Evolutionary conservation across 352 stramenopile genomes (phyloP).

Genomic region (Phytophthora melonis): DNA sequence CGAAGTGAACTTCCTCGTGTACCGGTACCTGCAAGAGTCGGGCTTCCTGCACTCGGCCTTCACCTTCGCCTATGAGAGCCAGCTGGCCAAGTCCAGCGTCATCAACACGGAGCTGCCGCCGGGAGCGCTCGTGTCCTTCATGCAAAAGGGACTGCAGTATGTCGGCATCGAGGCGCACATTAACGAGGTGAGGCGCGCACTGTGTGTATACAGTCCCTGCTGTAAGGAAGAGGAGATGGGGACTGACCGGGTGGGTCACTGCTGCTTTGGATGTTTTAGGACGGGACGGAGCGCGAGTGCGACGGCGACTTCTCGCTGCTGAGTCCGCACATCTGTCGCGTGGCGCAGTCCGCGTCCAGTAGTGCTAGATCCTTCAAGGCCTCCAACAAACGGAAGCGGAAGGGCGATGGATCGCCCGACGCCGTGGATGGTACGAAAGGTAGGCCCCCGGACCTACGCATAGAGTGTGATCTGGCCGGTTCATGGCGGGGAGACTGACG

Average conservation of each 20-base stretch:
- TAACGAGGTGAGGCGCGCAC: constrained; percentile 68
- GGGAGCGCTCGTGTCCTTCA: constrained; percentile 97
- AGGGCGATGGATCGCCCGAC: constrained; percentile 72
- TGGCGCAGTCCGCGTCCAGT: constrained; percentile 79
- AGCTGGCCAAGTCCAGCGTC: constrained; percentile 94
- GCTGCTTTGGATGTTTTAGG: constrained; percentile 45
- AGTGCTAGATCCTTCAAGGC: constrained; percentile 67
- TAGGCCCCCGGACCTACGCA: constrained; percentile 16
- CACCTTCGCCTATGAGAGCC: constrained; percentile 98
- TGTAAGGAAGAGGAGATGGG: no score
- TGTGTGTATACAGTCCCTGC: no score
- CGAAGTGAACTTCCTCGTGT: constrained; percentile 99
- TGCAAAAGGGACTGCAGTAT: constrained; percentile 99
- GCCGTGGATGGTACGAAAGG: constrained; percentile 74
- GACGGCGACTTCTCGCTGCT: constrained; percentile 93
- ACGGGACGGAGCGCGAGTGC: constrained; percentile 88
- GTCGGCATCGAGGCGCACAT: constrained; percentile 92
- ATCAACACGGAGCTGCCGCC: constrained; percentile 95
- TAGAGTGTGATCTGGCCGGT: background rate
- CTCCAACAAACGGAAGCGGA: constrained; percentile 89
- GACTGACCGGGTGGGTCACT: no score
- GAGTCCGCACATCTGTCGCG: constrained; percentile 92
- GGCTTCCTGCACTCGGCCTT: constrained; percentile 98
- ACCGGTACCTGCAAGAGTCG: constrained; percentile 97
- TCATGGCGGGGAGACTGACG: background rate